phyloP scores from a whole-genome alignment of 2,329 filamentous ascomycete genomes.

The Trichophyton rubrum region DNA sequence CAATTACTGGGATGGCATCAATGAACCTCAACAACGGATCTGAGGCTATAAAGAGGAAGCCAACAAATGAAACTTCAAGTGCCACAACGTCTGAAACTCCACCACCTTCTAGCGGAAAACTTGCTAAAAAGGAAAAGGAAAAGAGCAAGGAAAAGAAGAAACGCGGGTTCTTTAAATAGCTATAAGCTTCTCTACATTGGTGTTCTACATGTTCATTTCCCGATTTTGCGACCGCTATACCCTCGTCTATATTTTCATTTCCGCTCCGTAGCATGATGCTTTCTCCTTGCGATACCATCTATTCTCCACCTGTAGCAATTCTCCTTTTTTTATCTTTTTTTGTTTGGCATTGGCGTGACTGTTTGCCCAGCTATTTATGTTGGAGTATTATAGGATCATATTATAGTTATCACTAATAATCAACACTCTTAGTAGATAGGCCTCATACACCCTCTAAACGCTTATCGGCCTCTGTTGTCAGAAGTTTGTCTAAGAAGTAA shows the following conservation, averaged over 20 bases:
- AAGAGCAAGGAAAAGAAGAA: slow-evolving; percentile 48
- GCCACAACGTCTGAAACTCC: neutral
- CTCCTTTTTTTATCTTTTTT: neutral
- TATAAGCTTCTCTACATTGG: neutral
- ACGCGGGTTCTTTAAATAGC: slow-evolving; percentile 24
- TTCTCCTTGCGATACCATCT: slow-evolving; percentile 1
- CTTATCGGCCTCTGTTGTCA: no score
- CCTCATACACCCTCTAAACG: neutral
- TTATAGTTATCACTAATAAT: neutral
- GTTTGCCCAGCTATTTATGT: neutral
- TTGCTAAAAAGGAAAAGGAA: slow-evolving; percentile 33
- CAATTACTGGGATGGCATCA: slow-evolving; percentile 21
- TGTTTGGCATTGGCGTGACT: slow-evolving; percentile 2
- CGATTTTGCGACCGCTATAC: neutral
- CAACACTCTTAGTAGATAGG: neutral
- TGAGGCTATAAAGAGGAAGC: slow-evolving; percentile 7
- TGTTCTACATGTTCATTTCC: neutral
- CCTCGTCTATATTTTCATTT: neutral
- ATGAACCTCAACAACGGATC: slow-evolving; percentile 29
- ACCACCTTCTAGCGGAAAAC: neutral
- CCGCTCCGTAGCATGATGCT: neutral
- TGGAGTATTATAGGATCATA: neutral
- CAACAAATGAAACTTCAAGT: slow-evolving; percentile 5
- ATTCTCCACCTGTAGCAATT: neutral
- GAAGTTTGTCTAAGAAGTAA: no score